Percentiles rank a stretch among this genome's conserved stretches.
phyloP scores from a whole-genome alignment of 441 rosid genomes.

The Viola pubescens region DNA sequence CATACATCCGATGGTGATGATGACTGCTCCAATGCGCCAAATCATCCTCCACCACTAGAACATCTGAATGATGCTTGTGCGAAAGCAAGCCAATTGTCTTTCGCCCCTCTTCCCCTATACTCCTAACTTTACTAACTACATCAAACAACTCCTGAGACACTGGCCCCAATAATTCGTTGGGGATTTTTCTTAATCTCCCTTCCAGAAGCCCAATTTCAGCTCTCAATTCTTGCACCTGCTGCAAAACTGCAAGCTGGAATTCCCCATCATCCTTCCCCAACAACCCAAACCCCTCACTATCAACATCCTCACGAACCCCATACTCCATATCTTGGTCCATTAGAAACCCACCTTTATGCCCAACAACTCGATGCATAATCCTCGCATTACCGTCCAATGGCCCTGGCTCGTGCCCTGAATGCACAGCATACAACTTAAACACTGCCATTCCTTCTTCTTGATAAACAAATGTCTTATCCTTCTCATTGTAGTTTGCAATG shows the following conservation, averaged over 20 bases:
- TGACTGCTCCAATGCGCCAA: slow-evolving; percentile 77
- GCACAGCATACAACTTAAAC: slow-evolving; percentile 89
- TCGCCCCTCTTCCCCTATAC: slow-evolving; percentile 56
- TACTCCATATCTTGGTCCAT: slow-evolving; percentile 73
- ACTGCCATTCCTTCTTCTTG: slow-evolving; percentile 93
- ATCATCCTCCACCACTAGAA: slow-evolving; percentile 67
- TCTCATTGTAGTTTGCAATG: slow-evolving; percentile 84
- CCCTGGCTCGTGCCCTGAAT: slow-evolving; percentile 96
- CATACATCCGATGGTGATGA: slow-evolving; percentile 55
- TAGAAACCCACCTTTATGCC: slow-evolving; percentile 65
- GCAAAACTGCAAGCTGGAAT: slow-evolving; percentile 51
- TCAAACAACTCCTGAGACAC: slow-evolving; percentile 76
- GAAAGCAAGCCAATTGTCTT: slow-evolving; percentile 49
- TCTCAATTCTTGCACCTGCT: slow-evolving; percentile 77
- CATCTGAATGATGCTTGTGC: slow-evolving; percentile 47
- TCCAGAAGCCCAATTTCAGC: slow-evolving; percentile 62
- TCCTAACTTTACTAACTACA: slow-evolving; percentile 57
- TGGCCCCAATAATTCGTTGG: slow-evolving; percentile 48
- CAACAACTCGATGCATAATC: slow-evolving; percentile 93
- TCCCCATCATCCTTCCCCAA: slow-evolving; percentile 69
- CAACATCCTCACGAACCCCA: slow-evolving; percentile 81
- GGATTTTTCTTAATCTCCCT: slow-evolving; percentile 60
- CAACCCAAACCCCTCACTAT: slow-evolving; percentile 53
- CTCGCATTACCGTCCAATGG: slow-evolving; percentile 95
- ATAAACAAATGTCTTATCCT: slow-evolving; percentile 88